phyloP scores from a whole-genome alignment of 1,139 yeast species.

The Arxiozyma heterogenica region DNA sequence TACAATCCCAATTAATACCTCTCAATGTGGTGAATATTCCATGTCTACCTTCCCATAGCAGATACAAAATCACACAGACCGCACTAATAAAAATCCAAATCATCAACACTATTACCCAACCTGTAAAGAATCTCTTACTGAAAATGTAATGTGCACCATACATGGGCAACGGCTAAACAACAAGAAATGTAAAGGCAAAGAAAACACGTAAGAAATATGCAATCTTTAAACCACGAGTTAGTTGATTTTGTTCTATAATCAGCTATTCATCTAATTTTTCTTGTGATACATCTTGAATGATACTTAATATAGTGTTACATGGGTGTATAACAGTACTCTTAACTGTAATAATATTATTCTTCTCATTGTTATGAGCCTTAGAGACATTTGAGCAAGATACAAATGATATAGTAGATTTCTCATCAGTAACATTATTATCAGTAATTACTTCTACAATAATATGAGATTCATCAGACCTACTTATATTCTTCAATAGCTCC shows the following conservation, averaged over 20 bases:
- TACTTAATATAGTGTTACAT: conserved; percentile 7
- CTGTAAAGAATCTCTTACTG: conserved; percentile 64
- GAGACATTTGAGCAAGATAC: conserved; percentile 12
- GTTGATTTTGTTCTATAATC: conserved; percentile 38
- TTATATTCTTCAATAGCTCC: conserved; percentile 46
- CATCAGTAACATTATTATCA: conserved; percentile 28
- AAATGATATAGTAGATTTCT: not conserved
- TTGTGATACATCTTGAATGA: conserved; percentile 28
- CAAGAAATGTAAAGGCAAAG: conserved; percentile 50
- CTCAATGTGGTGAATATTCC: conserved; percentile 55
- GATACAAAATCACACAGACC: conserved; percentile 49
- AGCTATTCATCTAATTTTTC: conserved; percentile 31
- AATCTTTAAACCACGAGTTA: conserved; percentile 44
- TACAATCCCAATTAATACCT: conserved; percentile 75
- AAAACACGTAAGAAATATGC: conserved; percentile 49
- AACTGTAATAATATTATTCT: conserved; percentile 12
- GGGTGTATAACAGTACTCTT: conserved; percentile 32
- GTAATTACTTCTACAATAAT: conserved; percentile 34
- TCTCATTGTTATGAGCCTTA: conserved; percentile 11
- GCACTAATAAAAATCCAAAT: conserved; percentile 60
- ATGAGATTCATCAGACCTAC: conserved; percentile 59
- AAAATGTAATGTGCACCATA: conserved; percentile 67
- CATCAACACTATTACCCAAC: conserved; percentile 70
- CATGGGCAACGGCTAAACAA: conserved; percentile 87
- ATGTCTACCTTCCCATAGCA: conserved; percentile 58